These are phyloP conservation scores for Hymenoscyphus fraxineus DNA, from an alignment of 2,329 filamentous ascomycete species.

Conservation along the genomic window DNA sequence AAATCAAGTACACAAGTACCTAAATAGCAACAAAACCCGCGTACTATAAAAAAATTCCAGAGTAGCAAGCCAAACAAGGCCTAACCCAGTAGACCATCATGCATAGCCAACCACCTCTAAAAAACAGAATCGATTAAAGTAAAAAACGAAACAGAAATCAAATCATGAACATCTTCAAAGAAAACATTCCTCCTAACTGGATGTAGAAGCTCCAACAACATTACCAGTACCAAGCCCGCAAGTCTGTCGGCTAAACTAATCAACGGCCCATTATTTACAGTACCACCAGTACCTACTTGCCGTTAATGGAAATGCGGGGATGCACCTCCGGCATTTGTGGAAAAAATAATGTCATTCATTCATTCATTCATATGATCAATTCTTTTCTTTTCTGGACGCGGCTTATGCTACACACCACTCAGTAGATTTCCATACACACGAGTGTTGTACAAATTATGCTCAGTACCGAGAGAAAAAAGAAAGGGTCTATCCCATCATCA, in stretches of 20 bases:
- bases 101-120: neutral
- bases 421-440: conserved; percentile 15
- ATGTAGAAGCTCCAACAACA: neutral
- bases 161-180: neutral
- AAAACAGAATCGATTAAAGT: too few relatives aligned
- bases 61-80: neutral
- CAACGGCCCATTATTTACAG: neutral
- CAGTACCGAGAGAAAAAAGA: conserved; percentile 12
- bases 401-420: conserved; percentile 9
- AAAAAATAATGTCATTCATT: neutral
- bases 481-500: neutral
- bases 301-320: neutral
- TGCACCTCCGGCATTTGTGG: neutral
- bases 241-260: neutral
- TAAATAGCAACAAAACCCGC: too few relatives aligned
- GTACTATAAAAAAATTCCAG: too few relatives aligned
- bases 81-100: neutral
- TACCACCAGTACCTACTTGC: neutral
- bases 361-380: conserved; percentile 17
- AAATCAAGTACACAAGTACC: too few relatives aligned
- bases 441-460: conserved; percentile 22
- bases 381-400: conserved; percentile 15
- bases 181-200: neutral
- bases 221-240: neutral
- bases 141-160: neutral